A percentile compares a stretch with the other conserved stretches of the same genome.
Conservation (phyloP, 2,329 filamentous ascomycete genomes). For the Fusarium sp. region DNA sequence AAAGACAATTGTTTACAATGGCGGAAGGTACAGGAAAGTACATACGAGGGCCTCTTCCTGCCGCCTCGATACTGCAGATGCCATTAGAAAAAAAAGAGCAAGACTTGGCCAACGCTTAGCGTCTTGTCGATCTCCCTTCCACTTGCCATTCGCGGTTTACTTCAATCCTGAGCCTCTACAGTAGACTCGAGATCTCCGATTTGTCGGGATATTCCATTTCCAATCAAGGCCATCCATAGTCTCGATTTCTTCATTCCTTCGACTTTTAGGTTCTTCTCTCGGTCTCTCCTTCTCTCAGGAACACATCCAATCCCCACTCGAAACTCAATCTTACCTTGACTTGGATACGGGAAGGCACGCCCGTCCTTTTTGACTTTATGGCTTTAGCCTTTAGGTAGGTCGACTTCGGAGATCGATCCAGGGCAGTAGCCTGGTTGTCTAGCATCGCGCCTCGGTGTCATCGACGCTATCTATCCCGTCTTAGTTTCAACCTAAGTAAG, state of each 20-base stretch:
- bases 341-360: conserved; percentile 4
- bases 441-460: conserved; percentile 34
- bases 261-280: neutral
- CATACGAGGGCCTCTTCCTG: conserved; percentile 9
- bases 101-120: conserved; percentile 36
- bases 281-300: neutral
- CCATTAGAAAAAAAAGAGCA: conserved; percentile 24
- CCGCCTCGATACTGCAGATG: conserved; percentile 24
- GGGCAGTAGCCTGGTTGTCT: conserved; percentile 14
- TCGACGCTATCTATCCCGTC: conserved; percentile 22
- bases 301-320: neutral
- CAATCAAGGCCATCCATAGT: conserved; percentile 10
- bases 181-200: conserved; percentile 3
- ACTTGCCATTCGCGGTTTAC: conserved; percentile 23
- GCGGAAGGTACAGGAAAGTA: neutral
- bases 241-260: conserved; percentile 6
- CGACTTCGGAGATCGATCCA: conserved; percentile 7
- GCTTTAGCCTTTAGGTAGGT: neutral
- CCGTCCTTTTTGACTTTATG: conserved; percentile 7
- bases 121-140: conserved; percentile 36
- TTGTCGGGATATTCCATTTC: conserved; percentile 5
- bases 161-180: neutral
- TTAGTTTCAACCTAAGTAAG: conserved; percentile 21
- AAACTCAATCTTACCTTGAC: neutral
- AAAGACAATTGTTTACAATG: neutral